Evolutionary conservation across 352 stramenopile species (phyloP).

Genomic region (Aphanomyces cochlioides): DNA sequence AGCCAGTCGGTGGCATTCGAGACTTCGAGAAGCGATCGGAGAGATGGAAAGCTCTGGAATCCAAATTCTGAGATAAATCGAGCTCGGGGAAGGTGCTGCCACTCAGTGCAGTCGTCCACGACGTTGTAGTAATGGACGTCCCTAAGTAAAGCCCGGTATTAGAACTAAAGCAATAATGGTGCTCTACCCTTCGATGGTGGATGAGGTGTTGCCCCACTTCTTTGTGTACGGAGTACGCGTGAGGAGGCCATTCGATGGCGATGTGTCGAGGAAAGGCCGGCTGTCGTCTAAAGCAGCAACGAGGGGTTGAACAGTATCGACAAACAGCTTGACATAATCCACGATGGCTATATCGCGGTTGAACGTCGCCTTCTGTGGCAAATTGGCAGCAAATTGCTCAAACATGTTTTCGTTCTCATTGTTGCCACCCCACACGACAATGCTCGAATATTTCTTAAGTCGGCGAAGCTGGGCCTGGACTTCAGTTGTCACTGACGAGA

Average conservation of each 20-base stretch:
- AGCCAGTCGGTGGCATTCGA: constrained; percentile 48
- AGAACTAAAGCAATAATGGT: background rate
- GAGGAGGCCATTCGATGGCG: constrained; percentile 79
- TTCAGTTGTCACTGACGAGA: constrained; percentile 53
- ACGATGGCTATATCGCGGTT: constrained; percentile 73
- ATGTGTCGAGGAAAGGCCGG: constrained; percentile 81
- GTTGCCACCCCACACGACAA: constrained; percentile 87
- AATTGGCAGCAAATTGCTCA: constrained; percentile 58
- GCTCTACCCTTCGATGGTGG: constrained; percentile 6
- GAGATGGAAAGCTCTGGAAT: constrained; percentile 75
- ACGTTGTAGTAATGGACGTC: constrained; percentile 88
- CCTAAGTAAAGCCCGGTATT: constrained; percentile 28
- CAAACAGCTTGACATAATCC: constrained; percentile 79
- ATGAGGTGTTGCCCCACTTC: constrained; percentile 54
- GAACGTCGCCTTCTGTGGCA: constrained; percentile 48
- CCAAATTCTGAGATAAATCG: constrained; percentile 86
- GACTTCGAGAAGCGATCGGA: constrained; percentile 48
- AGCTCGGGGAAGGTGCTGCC: constrained; percentile 58
- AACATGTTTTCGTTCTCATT: constrained; percentile 90
- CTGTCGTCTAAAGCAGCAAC: constrained; percentile 46
- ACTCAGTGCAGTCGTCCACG: constrained; percentile 67
- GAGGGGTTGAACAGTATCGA: constrained; percentile 63
- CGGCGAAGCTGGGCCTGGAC: constrained; percentile 58
- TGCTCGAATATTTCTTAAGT: constrained; percentile 71
- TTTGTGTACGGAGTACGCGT: constrained; percentile 76